phyloP scores from a whole-genome alignment of 768 basidiomycete species.

The Boletus subparvulus region DNA sequence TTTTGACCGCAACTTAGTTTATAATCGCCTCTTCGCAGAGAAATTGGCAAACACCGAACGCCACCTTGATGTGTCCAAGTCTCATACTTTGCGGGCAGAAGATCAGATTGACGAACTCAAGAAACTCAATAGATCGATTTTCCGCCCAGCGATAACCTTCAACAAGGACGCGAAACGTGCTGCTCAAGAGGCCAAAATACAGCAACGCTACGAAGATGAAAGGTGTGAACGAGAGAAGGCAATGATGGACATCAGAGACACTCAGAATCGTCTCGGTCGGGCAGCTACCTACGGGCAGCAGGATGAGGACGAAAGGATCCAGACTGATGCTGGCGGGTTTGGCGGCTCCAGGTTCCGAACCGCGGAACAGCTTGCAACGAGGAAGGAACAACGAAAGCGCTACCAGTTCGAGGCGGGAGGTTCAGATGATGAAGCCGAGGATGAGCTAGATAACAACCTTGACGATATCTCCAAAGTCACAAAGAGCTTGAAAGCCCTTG shows the following conservation, averaged over 20 bases:
- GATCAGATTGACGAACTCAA: constrained; percentile 94
- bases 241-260: constrained; percentile 82
- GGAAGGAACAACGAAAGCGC: constrained; percentile 72
- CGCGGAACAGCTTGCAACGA: constrained; percentile 49
- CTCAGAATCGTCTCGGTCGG: constrained; percentile 79
- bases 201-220: constrained; percentile 85
- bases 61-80: constrained; percentile 90
- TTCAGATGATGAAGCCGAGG: constrained; percentile 92
- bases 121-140: constrained; percentile 92
- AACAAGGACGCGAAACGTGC: constrained; percentile 92
- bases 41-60: constrained; percentile 92
- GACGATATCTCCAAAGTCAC: constrained; percentile 80
- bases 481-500: constrained; percentile 75
- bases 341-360: constrained; percentile 45
- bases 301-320: constrained; percentile 43
- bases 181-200: constrained; percentile 81
- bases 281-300: constrained; percentile 63
- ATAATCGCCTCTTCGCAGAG: constrained; percentile 41
- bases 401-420: constrained; percentile 91
- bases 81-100: constrained; percentile 81
- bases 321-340: constrained; percentile 32
- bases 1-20: neutral
- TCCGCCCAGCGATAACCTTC: constrained; percentile 86
- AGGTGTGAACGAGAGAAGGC: constrained; percentile 79
- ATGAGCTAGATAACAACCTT: constrained; percentile 90